Evolutionary conservation across 2,329 filamentous ascomycete genomes (phyloP).

Genomic region (Colletotrichum karsti): DNA sequence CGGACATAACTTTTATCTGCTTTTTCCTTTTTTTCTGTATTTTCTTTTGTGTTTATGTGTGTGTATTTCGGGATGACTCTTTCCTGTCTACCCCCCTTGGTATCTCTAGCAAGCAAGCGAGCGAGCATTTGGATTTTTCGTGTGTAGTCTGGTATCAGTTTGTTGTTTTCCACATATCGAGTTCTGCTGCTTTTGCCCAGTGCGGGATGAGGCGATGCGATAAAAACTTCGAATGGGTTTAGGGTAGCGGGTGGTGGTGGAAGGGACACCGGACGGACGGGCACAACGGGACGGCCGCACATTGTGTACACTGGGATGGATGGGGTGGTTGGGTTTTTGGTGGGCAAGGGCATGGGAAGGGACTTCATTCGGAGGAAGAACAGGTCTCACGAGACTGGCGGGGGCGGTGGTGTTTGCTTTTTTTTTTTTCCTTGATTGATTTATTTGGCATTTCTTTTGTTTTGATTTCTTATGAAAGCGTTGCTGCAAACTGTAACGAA

Average conservation of each 20-base stretch:
- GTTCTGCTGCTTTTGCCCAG: slow-evolving; percentile 31
- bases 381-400: slow-evolving; percentile 25
- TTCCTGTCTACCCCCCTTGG: slow-evolving; percentile 38
- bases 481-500: slow-evolving; percentile 3
- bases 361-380: slow-evolving; percentile 14
- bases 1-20: slow-evolving; percentile 18
- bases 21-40: slow-evolving; percentile 31
- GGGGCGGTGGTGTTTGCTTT: slow-evolving; percentile 20
- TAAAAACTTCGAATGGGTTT: neutral
- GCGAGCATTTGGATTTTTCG: slow-evolving; percentile 29
- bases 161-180: slow-evolving; percentile 25
- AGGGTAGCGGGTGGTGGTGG: neutral
- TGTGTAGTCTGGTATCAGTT: slow-evolving; percentile 8
- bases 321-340: neutral
- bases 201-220: neutral
- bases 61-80: slow-evolving; percentile 33
- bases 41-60: slow-evolving; percentile 39
- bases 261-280: slow-evolving; percentile 14
- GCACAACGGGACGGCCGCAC: neutral
- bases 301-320: slow-evolving; percentile 16
- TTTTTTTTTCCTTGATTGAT: slow-evolving; percentile 18
- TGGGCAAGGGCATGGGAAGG: neutral
- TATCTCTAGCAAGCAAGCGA: slow-evolving; percentile 43
- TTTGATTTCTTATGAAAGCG: slow-evolving; percentile 8
- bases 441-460: neutral